These are phyloP conservation scores for Tolypocladium amazonense DNA, from an alignment of 2,329 filamentous ascomycete genomes.

Conservation along the genomic window DNA sequence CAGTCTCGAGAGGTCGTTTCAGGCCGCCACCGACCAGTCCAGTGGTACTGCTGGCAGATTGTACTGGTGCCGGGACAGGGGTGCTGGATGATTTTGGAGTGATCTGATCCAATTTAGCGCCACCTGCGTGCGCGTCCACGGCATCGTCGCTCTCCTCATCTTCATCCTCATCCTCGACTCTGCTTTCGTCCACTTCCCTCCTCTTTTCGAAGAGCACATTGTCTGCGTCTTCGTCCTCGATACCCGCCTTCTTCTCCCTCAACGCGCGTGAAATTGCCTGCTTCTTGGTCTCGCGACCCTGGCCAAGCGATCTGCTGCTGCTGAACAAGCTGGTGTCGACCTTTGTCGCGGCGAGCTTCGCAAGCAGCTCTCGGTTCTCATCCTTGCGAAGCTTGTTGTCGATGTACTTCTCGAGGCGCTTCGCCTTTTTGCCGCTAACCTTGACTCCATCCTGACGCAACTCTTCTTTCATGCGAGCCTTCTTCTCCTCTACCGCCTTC, in stretches of 20 bases:
- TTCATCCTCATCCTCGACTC: constrained; percentile 20
- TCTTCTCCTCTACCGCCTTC: constrained; percentile 42
- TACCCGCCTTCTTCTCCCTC: constrained; percentile 54
- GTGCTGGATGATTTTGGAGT: constrained; percentile 2
- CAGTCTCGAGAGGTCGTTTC: constrained; percentile 75
- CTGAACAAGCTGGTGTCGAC: constrained; percentile 74
- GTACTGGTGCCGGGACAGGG: constrained; percentile 1
- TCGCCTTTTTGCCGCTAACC: constrained; percentile 54
- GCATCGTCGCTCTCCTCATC: constrained; percentile 13
- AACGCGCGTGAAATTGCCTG: constrained; percentile 55
- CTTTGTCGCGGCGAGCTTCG: constrained; percentile 68
- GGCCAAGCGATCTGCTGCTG: constrained; percentile 69
- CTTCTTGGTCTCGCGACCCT: constrained; percentile 58
- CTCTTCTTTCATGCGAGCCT: constrained; percentile 42
- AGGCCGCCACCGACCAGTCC: constrained; percentile 60
- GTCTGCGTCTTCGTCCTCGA: constrained; percentile 35
- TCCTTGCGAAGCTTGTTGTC: constrained; percentile 93
- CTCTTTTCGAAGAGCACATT: constrained; percentile 39
- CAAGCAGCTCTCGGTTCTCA: constrained; percentile 74
- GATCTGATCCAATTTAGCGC: neutral
- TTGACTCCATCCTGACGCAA: constrained; percentile 40
- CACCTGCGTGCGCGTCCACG: constrained; percentile 9
- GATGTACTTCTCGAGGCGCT: constrained; percentile 58
- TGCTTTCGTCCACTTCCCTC: constrained; percentile 17
- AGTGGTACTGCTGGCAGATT: neutral